phyloP scores from a whole-genome alignment of 1,284 basidiomycete species.

The Cystobasidium pallidum region DNA sequence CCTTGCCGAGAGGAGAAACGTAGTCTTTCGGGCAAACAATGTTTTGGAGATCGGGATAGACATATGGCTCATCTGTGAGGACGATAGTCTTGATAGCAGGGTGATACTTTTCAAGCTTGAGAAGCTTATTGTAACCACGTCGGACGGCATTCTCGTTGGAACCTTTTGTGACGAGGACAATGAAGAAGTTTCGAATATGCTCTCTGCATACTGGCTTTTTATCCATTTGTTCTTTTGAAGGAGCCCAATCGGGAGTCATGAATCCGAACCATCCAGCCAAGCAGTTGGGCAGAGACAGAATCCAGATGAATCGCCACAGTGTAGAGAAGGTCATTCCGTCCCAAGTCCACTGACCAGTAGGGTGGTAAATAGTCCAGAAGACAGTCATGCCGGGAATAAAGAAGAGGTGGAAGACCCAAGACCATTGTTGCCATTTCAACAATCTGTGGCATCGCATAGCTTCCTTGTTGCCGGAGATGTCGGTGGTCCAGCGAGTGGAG shows the following conservation, averaged over 20 bases:
- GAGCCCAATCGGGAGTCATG: constrained; percentile 56
- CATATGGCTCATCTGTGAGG: constrained; percentile 58
- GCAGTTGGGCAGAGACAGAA: constrained; percentile 57
- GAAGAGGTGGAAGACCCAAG: constrained; percentile 55
- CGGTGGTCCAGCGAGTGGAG: constrained; percentile 57
- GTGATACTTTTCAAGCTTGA: constrained; percentile 58
- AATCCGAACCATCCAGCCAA: constrained; percentile 57
- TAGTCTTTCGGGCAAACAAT: constrained; percentile 59
- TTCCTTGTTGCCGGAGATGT: constrained; percentile 56
- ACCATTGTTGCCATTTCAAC: constrained; percentile 54
- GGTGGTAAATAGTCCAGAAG: constrained; percentile 57
- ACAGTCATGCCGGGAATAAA: constrained; percentile 56
- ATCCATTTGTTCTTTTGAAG: constrained; percentile 53
- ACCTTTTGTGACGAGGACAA: constrained; percentile 58
- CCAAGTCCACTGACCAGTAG: constrained; percentile 55
- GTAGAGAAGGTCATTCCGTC: constrained; percentile 57
- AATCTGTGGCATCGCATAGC: constrained; percentile 56
- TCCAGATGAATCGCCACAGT: constrained; percentile 58
- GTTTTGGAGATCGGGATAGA: constrained; percentile 58
- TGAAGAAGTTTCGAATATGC: constrained; percentile 58
- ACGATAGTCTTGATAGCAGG: constrained; percentile 58
- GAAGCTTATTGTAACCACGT: constrained; percentile 57
- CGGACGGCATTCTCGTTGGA: constrained; percentile 58
- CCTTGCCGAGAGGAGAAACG: constrained; percentile 57
- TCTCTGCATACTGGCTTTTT: constrained; percentile 57